Evolutionary conservation across 2,329 filamentous ascomycete species (phyloP).

Genomic region (Neonectria ditissima): DNA sequence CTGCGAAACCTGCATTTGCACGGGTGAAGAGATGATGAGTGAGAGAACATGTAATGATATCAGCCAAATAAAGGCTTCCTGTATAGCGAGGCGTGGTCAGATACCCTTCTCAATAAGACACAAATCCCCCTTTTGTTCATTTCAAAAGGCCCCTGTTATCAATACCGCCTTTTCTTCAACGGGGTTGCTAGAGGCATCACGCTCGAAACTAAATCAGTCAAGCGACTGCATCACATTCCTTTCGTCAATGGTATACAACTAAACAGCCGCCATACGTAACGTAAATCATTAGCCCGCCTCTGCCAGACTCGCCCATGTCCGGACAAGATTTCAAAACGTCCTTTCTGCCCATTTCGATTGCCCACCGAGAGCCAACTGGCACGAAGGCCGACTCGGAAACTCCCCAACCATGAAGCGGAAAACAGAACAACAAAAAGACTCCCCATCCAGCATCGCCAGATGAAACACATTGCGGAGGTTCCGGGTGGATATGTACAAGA

Average conservation of each 20-base stretch:
- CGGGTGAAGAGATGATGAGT: background rate
- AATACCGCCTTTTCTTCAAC: background rate
- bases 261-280: conserved; percentile 28
- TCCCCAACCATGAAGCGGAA: conserved; percentile 17
- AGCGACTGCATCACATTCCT: conserved; percentile 25
- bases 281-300: conserved; percentile 41
- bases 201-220: background rate
- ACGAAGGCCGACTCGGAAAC: conserved; percentile 17
- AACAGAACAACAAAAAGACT: conserved; percentile 6
- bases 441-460: conserved; percentile 14
- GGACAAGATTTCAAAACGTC: conserved; percentile 20
- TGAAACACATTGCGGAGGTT: conserved; percentile 5
- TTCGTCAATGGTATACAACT: conserved; percentile 42
- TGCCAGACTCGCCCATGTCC: conserved; percentile 20
- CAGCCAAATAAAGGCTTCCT: background rate
- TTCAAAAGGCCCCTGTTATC: background rate
- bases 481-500: conserved; percentile 25
- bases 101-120: conserved; percentile 29
- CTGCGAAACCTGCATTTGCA: background rate
- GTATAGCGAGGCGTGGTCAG: conserved; percentile 10
- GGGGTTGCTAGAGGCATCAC: background rate
- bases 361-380: background rate
- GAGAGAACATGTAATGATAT: conserved; percentile 7
- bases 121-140: conserved; percentile 5
- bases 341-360: conserved; percentile 1